phyloP scores from a whole-genome alignment of 2,329 filamentous ascomycete genomes.

The Microthyrium microscopicum region DNA sequence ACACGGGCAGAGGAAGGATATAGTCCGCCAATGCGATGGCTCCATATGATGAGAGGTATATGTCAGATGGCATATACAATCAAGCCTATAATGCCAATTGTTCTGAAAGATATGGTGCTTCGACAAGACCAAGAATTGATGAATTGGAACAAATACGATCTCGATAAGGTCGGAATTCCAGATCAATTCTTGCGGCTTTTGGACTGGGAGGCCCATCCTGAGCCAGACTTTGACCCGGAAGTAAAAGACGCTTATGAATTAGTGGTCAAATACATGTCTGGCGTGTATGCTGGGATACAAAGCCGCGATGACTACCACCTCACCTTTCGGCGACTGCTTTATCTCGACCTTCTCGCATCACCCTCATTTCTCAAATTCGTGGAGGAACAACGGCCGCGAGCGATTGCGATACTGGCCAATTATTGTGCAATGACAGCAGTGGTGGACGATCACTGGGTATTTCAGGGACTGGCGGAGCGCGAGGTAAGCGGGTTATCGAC shows the following conservation, averaged over 20 bases:
- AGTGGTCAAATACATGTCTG: background rate
- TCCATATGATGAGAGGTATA: no score
- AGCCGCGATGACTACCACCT: background rate
- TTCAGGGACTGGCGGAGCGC: background rate
- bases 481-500: background rate
- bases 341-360: background rate
- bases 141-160: no score
- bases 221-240: no score
- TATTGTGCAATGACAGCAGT: background rate
- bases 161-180: no score
- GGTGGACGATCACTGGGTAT: background rate
- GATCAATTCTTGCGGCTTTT: no score
- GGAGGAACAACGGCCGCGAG: background rate
- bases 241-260: background rate
- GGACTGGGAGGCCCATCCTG: no score
- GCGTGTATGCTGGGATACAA: background rate
- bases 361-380: background rate
- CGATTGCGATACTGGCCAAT: background rate
- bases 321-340: slow-evolving; percentile 1
- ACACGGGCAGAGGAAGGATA: background rate
- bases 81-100: background rate
- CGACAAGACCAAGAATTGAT: background rate
- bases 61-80: no score
- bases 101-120: background rate
- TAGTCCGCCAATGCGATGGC: background rate